Evolutionary conservation across 2,329 filamentous ascomycete species (phyloP).

Genomic region (Cladosporium halotolerans): DNA sequence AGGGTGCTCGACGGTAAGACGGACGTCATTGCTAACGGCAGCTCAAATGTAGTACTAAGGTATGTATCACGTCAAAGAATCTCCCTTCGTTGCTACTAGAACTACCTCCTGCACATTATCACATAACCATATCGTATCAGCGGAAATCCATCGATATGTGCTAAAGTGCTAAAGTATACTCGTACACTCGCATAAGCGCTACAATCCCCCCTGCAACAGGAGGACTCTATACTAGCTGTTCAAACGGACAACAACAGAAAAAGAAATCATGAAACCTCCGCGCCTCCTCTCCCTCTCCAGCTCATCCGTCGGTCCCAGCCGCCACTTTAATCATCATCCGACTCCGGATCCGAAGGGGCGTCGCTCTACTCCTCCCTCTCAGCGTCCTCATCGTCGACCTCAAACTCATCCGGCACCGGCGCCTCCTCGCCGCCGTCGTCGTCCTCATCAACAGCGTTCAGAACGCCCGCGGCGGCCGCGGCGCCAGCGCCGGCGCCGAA

Average conservation of each 20-base stretch:
- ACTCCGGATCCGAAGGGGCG: not conserved
- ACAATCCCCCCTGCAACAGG: not conserved
- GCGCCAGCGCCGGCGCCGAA: conserved; percentile 19
- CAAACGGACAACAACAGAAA: not conserved
- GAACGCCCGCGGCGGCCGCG: conserved; percentile 58
- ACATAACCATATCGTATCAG: too few relatives aligned
- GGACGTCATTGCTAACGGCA: too few relatives aligned
- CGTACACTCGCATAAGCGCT: not conserved
- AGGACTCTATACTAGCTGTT: not conserved
- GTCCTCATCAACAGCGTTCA: conserved; percentile 85
- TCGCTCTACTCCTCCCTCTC: conserved; percentile 19
- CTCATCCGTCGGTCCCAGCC: not conserved
- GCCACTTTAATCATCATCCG: not conserved
- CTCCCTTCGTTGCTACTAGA: too few relatives aligned
- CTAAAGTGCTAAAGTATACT: not conserved
- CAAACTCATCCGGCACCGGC: conserved; percentile 63
- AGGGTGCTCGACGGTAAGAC: too few relatives aligned
- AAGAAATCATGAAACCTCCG: not conserved
- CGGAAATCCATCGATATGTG: too few relatives aligned
- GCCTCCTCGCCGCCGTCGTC: conserved; percentile 65
- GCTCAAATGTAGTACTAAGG: too few relatives aligned
- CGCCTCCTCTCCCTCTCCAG: not conserved
- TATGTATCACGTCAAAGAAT: too few relatives aligned
- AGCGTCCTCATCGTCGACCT: conserved; percentile 64
- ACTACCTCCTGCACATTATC: too few relatives aligned